Evolutionary conservation across 305 asterid species (phyloP).

Genomic region (Solanum hybrid): DNA sequence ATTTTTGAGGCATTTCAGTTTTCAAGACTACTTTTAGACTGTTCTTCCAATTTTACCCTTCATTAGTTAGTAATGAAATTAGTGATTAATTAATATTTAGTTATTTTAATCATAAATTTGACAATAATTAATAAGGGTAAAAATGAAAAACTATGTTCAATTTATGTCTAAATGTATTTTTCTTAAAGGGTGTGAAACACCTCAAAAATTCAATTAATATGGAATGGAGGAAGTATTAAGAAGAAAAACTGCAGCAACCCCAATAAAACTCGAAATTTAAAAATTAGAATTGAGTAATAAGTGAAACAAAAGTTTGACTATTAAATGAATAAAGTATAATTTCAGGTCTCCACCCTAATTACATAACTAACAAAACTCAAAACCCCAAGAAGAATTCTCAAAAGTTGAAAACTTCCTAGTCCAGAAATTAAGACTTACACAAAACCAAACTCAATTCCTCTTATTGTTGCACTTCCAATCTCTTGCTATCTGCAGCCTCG

Average conservation of each 20-base stretch:
- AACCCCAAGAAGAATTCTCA: not conserved
- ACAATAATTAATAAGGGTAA: too few relatives aligned
- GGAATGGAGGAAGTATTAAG: not conserved
- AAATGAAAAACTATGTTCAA: too few relatives aligned
- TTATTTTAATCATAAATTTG: too few relatives aligned
- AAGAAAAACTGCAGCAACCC: not conserved
- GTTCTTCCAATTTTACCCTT: too few relatives aligned
- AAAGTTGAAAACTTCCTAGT: not conserved
- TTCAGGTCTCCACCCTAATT: not conserved
- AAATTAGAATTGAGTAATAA: not conserved
- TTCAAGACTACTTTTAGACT: too few relatives aligned
- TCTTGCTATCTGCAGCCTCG: slow-evolving; percentile 14
- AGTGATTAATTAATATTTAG: too few relatives aligned
- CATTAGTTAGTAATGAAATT: too few relatives aligned
- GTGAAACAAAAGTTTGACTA: not conserved
- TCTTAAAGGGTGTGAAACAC: too few relatives aligned
- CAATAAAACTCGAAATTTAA: not conserved
- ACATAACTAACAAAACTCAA: not conserved
- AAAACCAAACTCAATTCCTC: slow-evolving; percentile 9
- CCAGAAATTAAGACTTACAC: slow-evolving; percentile 6
- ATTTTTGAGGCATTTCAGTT: too few relatives aligned
- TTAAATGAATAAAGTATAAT: not conserved
- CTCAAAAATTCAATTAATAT: too few relatives aligned
- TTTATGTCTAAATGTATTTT: too few relatives aligned
- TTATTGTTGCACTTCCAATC: slow-evolving; percentile 17